Evolutionary conservation across 441 rosid species (phyloP).

Genomic region (Dalechampia spathulata): DNA sequence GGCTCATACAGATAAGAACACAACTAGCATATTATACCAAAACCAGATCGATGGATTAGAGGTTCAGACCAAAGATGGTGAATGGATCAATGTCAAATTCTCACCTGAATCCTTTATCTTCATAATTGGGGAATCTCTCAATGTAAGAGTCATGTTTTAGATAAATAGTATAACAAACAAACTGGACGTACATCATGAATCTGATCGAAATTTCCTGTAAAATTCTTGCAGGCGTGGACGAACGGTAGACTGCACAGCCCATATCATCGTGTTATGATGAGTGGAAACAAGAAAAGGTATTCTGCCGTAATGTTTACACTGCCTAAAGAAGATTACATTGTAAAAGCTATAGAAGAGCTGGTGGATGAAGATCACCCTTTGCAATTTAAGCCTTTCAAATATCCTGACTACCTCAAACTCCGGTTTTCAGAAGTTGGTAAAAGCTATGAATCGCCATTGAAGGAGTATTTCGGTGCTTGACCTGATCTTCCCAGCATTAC

Average conservation of each 20-base stretch:
- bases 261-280: conserved; percentile 19
- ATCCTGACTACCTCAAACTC: conserved; percentile 8
- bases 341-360: conserved; percentile 20
- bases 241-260: conserved; percentile 17
- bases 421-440: conserved; percentile 11
- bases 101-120: conserved; percentile 3
- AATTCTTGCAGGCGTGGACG: conserved; percentile 13
- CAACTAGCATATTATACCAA: conserved; percentile 51
- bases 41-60: conserved; percentile 52
- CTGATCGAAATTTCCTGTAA: background rate
- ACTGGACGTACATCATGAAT: background rate
- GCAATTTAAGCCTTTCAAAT: conserved; percentile 25
- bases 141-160: conserved; percentile 1
- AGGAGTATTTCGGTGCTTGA: conserved; percentile 13
- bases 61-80: conserved; percentile 36
- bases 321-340: conserved; percentile 14
- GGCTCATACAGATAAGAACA: conserved; percentile 44
- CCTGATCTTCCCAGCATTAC: background rate
- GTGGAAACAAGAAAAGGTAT: conserved; percentile 16
- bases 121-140: conserved; percentile 18
- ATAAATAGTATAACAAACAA: background rate
- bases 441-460: conserved; percentile 6
- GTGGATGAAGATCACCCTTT: conserved; percentile 23
- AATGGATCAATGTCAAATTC: conserved; percentile 32
- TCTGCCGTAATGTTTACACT: conserved; percentile 9